A percentile compares a stretch with the other conserved stretches of the same genome.
These are phyloP conservation scores for Cercospora zeina DNA, from an alignment of 2,329 filamentous ascomycete species.

Conservation along the genomic window DNA sequence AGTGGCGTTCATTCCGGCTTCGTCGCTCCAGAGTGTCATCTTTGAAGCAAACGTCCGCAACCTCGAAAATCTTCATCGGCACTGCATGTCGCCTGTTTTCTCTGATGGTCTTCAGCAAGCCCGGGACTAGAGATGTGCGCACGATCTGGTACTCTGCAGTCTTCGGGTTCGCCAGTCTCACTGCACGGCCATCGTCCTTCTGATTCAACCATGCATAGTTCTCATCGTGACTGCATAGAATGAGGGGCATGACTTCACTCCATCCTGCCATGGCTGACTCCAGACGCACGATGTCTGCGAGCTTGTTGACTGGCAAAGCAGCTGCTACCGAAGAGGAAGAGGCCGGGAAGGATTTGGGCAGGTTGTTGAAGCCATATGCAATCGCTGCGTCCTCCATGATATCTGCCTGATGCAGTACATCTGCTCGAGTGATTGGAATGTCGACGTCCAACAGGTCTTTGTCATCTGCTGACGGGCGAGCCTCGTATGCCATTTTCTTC, in stretches of 20 bases:
- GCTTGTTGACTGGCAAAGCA: conserved; percentile 88
- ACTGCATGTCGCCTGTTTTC: conserved; percentile 89
- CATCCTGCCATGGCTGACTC: conserved; percentile 94
- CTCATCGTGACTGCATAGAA: conserved; percentile 95
- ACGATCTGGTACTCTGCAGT: conserved; percentile 92
- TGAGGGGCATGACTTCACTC: conserved; percentile 93
- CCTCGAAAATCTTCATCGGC: conserved; percentile 90
- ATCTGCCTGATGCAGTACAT: conserved; percentile 94
- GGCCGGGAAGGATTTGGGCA: conserved; percentile 82
- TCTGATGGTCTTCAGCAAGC: conserved; percentile 86
- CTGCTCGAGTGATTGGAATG: conserved; percentile 85
- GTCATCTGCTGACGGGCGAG: conserved; percentile 69
- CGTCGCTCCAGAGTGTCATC: conserved; percentile 78
- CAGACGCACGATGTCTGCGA: conserved; percentile 82
- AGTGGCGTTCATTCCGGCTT: conserved; percentile 89
- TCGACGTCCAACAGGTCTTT: conserved; percentile 70
- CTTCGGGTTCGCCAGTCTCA: conserved; percentile 89
- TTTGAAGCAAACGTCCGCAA: conserved; percentile 89
- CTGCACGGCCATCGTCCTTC: conserved; percentile 77
- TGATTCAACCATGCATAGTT: conserved; percentile 96
- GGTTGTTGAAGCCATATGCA: conserved; percentile 95
- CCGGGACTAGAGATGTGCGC: conserved; percentile 79
- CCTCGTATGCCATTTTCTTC: conserved; percentile 84
- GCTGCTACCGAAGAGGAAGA: conserved; percentile 84
- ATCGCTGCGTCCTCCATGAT: conserved; percentile 99